Percentiles rank a stretch among this genome's conserved stretches.
These are phyloP conservation scores for Bruguiera hainesii DNA, from an alignment of 441 rosid genomes.

Conservation along the genomic window DNA sequence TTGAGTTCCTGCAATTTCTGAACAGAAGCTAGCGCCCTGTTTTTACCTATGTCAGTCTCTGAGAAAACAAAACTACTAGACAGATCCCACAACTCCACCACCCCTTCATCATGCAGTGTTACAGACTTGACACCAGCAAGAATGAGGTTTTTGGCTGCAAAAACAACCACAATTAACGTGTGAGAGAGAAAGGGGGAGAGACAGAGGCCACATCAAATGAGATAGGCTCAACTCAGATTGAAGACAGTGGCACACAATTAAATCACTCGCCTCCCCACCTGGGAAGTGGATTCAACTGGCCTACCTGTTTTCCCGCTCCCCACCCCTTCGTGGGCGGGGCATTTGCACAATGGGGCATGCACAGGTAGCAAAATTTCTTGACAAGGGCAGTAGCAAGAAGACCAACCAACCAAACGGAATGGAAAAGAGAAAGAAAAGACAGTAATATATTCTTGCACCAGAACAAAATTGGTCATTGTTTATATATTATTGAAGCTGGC, in stretches of 20 bases:
- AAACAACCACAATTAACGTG: neutral
- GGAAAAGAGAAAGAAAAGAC: too few relatives aligned
- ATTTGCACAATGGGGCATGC: too few relatives aligned
- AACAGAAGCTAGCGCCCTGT: slow-evolving; percentile 81
- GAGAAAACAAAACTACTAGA: slow-evolving; percentile 73
- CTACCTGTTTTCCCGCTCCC: too few relatives aligned
- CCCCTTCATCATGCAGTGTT: slow-evolving; percentile 77
- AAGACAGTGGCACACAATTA: neutral
- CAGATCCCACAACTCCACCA: slow-evolving; percentile 84
- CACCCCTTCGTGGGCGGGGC: too few relatives aligned
- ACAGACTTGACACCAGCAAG: slow-evolving; percentile 96
- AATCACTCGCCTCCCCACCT: too few relatives aligned
- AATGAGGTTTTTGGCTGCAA: slow-evolving; percentile 84
- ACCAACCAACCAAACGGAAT: too few relatives aligned
- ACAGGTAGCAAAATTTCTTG: too few relatives aligned
- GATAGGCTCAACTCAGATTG: neutral
- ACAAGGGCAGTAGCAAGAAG: too few relatives aligned
- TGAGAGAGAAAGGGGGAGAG: neutral
- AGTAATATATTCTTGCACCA: too few relatives aligned
- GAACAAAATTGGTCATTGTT: too few relatives aligned
- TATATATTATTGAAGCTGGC: too few relatives aligned
- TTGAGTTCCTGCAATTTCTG: slow-evolving; percentile 91
- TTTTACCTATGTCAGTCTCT: slow-evolving; percentile 79
- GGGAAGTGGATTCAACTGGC: too few relatives aligned
- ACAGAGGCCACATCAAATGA: neutral